Percentiles rank a stretch among this genome's conserved stretches.
phyloP scores from a whole-genome alignment of 768 basidiomycete species.

The Dioszegia crocea region DNA sequence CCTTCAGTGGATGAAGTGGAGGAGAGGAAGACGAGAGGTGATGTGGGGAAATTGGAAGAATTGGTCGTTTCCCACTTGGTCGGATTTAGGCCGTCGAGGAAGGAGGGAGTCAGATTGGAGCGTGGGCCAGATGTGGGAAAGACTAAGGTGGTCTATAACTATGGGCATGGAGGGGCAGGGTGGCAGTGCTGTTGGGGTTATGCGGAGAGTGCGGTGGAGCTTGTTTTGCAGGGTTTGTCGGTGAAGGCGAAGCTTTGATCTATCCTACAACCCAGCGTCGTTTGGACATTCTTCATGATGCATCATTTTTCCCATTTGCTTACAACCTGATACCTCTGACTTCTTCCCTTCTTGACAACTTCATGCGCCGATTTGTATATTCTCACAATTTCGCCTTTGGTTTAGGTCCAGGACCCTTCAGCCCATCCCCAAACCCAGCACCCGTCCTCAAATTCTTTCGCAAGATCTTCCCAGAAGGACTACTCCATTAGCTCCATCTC shows the following conservation, averaged over 20 bases:
- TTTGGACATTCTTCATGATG: background rate
- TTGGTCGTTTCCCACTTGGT: constrained; percentile 22
- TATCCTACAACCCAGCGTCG: no score
- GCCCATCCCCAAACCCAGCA: constrained; percentile 54
- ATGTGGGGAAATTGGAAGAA: constrained; percentile 5
- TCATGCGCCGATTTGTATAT: background rate
- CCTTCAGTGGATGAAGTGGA: background rate
- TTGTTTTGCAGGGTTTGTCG: background rate
- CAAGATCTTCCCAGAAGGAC: constrained; percentile 81
- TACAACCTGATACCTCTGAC: background rate
- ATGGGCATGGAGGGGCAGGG: constrained; percentile 50
- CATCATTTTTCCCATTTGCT: no score
- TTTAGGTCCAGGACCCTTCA: constrained; percentile 15
- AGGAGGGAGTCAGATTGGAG: constrained; percentile 39
- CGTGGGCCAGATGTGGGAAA: constrained; percentile 11
- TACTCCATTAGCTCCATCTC: constrained; percentile 62
- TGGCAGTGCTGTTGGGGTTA: constrained; percentile 50
- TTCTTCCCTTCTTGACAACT: background rate
- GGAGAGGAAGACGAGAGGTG: background rate
- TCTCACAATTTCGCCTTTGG: constrained; percentile 26
- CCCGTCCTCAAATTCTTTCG: constrained; percentile 68
- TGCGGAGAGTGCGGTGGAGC: constrained; percentile 31
- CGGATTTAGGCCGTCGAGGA: constrained; percentile 46
- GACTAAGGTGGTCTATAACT: constrained; percentile 36
- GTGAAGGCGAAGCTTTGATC: background rate